These are phyloP conservation scores for Penicillium herquei DNA, from an alignment of 495 filamentous ascomycete genomes.

Conservation along the genomic window DNA sequence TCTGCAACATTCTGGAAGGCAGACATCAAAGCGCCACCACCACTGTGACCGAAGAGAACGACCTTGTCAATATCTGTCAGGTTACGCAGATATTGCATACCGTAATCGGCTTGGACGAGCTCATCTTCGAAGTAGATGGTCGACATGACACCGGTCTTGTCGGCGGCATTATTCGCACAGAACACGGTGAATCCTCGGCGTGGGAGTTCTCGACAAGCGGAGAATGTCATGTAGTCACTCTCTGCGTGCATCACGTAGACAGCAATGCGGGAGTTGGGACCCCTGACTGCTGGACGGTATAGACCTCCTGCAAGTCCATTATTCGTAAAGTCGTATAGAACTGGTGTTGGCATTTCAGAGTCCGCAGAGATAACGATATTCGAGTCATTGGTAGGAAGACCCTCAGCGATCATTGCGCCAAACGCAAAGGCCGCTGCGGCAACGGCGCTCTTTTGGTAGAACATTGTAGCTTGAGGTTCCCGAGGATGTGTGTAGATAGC, in stretches of 20 bases:
- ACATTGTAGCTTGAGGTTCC: too few relatives aligned
- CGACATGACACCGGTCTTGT: not conserved
- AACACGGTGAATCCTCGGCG: not conserved
- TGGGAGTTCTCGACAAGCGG: not conserved
- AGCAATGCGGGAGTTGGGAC: not conserved
- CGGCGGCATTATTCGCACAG: not conserved
- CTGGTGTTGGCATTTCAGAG: too few relatives aligned
- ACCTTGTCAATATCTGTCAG: not conserved
- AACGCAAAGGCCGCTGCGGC: too few relatives aligned
- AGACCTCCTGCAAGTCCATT: not conserved
- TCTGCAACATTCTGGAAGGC: not conserved
- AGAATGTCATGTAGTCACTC: not conserved
- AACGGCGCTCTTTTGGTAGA: too few relatives aligned
- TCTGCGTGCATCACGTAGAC: slow-evolving; percentile 1
- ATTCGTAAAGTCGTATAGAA: too few relatives aligned
- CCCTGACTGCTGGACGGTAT: not conserved
- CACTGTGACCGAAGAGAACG: not conserved
- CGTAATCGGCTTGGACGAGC: not conserved
- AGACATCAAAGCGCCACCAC: not conserved
- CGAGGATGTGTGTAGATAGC: too few relatives aligned
- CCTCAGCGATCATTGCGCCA: too few relatives aligned
- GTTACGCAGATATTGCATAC: slow-evolving; percentile 1
- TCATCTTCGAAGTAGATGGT: not conserved
- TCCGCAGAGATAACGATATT: too few relatives aligned
- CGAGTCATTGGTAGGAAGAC: too few relatives aligned